Evolutionary conservation across 106 monocot genomes (phyloP), one percentile per base, ranked within the genome.

Genomic region (Vanilla planifolia): DNA sequence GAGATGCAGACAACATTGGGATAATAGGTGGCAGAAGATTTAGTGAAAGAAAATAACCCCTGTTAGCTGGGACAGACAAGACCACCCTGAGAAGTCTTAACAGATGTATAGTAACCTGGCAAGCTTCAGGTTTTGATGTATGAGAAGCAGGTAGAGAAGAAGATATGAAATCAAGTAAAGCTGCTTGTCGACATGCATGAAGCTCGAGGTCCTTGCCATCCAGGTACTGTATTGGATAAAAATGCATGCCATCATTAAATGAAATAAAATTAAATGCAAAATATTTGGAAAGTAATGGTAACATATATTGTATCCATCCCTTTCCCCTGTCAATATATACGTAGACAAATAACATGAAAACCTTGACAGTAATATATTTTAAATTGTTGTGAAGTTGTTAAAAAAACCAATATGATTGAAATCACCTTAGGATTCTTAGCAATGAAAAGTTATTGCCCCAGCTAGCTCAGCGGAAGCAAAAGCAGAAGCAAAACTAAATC

Each of bases 21-120:
- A 95, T 87, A 30, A 95, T 81, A 55, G 95, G 95, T 72, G 95
- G 95, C 67, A 95, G 66, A 22, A 95, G 81, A 86, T 95, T 95
- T 69, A 89, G 83, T 43, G 66, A 83, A 71, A 95, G 86, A 79
- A 90, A 95, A 73, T 95, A 95, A 63, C 76, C 79, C 29, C 81
- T 52, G 71, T 95, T 95, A 60, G 82, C 73, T 26, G 83, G 77
- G 39, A 81, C 53, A 62, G 90, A 84, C 40, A 95, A 60, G 42
- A 90, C 62, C 15, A 90, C 81, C 57, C 75, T 66, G 44, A 95
- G 43, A 20, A 95, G 80, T 20, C 83, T 69, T 48, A 95, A 37
- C 32, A 95, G 76, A 70, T 81, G 79, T 39, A 76, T 56, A 61
- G 95, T 95, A 58, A 95, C 86, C 71, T 86, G 94, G 66, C 82